These are phyloP conservation scores for Colletotrichum ledebouriae DNA, from an alignment of 2,329 filamentous ascomycete genomes.

Conservation along the genomic window DNA sequence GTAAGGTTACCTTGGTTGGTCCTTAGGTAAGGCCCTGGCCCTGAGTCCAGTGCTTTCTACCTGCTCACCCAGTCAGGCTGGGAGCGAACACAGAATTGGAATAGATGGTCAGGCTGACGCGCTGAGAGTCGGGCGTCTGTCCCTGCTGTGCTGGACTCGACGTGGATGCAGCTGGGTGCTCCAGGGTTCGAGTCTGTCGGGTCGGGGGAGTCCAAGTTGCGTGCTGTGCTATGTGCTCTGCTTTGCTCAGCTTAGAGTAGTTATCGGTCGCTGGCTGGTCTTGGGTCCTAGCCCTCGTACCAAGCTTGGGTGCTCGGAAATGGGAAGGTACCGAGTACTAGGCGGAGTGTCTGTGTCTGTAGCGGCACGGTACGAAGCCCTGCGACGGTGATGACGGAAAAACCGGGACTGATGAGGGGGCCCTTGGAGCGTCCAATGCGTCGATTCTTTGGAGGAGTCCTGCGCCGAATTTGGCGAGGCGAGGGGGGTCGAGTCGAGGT, in stretches of 20 bases:
- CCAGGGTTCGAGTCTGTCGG: neutral
- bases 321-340: slow-evolving; percentile 6
- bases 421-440: slow-evolving; percentile 24
- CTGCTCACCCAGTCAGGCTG: neutral
- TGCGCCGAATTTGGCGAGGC: neutral
- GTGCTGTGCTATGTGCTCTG: neutral
- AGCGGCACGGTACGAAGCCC: neutral
- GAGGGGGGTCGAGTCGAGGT: no score
- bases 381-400: neutral
- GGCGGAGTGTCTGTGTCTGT: neutral
- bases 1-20: slow-evolving; percentile 16
- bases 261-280: neutral
- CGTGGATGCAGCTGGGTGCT: no score
- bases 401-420: neutral
- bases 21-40: slow-evolving; percentile 28
- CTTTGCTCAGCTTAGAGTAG: neutral
- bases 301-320: slow-evolving; percentile 4
- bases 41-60: neutral
- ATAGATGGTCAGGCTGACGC: slow-evolving; percentile 4
- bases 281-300: neutral
- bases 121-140: neutral
- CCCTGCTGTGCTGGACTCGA: neutral
- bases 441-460: neutral
- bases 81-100: neutral
- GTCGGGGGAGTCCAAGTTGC: no score